Conservation (phyloP, 495 filamentous ascomycete species). For the Aspergillus bertholletiae region DNA sequence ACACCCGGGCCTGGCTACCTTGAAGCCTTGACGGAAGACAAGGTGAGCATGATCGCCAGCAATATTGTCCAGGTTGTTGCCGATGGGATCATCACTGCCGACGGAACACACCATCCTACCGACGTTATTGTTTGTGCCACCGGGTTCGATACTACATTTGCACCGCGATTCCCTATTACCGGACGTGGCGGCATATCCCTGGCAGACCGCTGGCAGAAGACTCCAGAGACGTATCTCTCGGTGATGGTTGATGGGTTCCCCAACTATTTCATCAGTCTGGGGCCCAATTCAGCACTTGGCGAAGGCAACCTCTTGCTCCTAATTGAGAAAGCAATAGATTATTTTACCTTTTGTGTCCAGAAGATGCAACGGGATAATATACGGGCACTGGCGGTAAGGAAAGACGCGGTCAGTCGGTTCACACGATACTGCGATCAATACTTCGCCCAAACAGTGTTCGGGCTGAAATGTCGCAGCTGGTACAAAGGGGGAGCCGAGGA, state of each 20-base stretch:
- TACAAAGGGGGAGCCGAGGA: conserved; percentile 44
- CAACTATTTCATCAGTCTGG: conserved; percentile 58
- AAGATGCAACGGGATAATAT: conserved; percentile 52
- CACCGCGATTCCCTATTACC: conserved; percentile 41
- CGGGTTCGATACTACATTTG: conserved; percentile 50
- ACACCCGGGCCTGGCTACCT: conserved; percentile 49
- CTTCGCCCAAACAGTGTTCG: conserved; percentile 45
- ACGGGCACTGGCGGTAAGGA: conserved; percentile 33
- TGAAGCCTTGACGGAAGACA: conserved; percentile 44
- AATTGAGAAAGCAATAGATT: conserved; percentile 48
- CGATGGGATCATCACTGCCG: conserved; percentile 44
- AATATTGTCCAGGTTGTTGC: conserved; percentile 42
- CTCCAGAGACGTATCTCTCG: conserved; percentile 56
- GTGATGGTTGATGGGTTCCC: conserved; percentile 60
- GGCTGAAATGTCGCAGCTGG: conserved; percentile 49
- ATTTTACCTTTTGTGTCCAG: conserved; percentile 46
- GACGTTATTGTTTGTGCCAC: conserved; percentile 52
- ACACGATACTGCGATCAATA: conserved; percentile 44
- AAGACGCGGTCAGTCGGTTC: conserved; percentile 42
- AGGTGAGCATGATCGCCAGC: conserved; percentile 40
- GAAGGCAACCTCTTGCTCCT: conserved; percentile 43
- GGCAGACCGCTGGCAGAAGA: conserved; percentile 45
- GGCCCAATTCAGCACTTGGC: conserved; percentile 44
- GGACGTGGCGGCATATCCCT: conserved; percentile 48
- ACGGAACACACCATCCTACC: conserved; percentile 39